These are phyloP conservation scores for Yamadazyma paraphyllophila DNA, from an alignment of 805 yeast genomes.

Conservation along the genomic window DNA sequence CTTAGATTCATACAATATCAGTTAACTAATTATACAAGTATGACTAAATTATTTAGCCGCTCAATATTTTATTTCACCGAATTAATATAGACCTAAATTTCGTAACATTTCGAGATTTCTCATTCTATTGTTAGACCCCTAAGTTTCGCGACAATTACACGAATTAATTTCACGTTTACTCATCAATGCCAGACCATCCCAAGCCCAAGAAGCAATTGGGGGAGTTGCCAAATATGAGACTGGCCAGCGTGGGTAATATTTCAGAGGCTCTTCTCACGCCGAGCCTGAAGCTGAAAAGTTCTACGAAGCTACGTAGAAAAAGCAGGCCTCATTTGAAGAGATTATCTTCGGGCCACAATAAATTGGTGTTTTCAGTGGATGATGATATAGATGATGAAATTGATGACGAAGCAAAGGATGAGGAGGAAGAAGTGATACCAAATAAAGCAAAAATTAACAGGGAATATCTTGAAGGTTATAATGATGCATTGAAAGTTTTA, in stretches of 20 bases:
- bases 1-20: too few species aligned
- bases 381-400: conserved; percentile 67
- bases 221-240: not conserved
- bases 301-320: conserved; percentile 16
- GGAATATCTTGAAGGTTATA: conserved; percentile 65
- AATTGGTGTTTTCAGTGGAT: conserved; percentile 69
- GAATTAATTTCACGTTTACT: not conserved
- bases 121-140: not conserved
- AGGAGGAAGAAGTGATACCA: conserved; percentile 34
- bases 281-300: conserved; percentile 14
- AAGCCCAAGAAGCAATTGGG: conserved; percentile 6
- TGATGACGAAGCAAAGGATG: conserved; percentile 54
- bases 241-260: conserved; percentile 2
- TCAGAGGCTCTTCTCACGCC: conserved; percentile 13
- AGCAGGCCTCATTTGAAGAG: conserved; percentile 35
- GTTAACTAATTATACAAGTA: too few species aligned
- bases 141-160: not conserved
- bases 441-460: conserved; percentile 20
- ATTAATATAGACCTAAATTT: not conserved
- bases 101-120: not conserved
- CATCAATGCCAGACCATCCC: conserved; percentile 6
- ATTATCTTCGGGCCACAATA: conserved; percentile 18
- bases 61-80: not conserved
- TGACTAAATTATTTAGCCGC: not conserved
- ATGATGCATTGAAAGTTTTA: conserved; percentile 59